phyloP scores from a whole-genome alignment of 306 rosid genomes.

The Biancaea sappan region DNA sequence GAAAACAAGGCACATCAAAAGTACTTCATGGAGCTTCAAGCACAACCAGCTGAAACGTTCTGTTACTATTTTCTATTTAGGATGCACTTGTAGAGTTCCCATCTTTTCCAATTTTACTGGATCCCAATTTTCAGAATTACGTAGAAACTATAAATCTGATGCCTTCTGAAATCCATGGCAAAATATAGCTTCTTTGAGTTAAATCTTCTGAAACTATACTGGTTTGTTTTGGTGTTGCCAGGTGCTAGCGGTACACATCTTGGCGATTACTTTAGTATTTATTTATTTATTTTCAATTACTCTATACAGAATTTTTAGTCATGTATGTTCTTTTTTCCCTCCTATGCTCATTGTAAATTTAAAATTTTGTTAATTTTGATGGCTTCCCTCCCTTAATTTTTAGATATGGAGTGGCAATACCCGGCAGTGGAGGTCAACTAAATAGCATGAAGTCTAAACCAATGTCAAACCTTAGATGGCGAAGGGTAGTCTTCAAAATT shows the following conservation, averaged over 20 bases:
- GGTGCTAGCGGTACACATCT: neutral
- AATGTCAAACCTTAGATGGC: constrained; percentile 68
- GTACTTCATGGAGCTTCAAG: neutral
- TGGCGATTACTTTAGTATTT: neutral
- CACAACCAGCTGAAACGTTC: neutral
- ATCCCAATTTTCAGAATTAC: neutral
- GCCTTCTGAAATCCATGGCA: neutral
- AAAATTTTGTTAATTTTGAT: constrained; percentile 18
- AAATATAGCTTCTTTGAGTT: neutral
- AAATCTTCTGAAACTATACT: too few species aligned
- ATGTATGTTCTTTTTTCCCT: neutral
- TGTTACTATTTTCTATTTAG: neutral
- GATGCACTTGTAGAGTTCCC: neutral
- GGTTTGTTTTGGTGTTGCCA: constrained; percentile 4
- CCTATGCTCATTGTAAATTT: neutral
- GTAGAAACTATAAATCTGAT: neutral
- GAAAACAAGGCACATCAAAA: neutral
- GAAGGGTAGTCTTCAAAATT: constrained; percentile 91
- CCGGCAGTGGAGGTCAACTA: constrained; percentile 61
- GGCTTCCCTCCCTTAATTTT: constrained; percentile 6
- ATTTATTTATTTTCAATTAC: too few species aligned
- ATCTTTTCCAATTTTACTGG: neutral
- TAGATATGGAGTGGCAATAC: constrained; percentile 61
- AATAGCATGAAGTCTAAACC: constrained; percentile 70
- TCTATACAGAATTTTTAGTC: neutral